Evolutionary conservation across 305 asterid genomes (phyloP).

Genomic region (Andrographis paniculata): DNA sequence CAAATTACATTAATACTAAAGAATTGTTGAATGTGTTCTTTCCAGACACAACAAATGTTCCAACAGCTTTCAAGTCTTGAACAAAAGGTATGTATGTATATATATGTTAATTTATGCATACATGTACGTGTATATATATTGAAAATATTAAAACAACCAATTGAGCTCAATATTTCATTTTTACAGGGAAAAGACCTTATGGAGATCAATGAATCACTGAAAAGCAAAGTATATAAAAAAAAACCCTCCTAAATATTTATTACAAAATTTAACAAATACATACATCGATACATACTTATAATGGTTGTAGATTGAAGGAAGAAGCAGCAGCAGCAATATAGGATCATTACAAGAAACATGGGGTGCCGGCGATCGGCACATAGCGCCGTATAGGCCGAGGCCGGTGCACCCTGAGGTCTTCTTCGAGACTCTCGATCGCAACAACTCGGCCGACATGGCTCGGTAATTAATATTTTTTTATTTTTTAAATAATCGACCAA

Average conservation of each 20-base stretch:
- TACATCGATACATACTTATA: neutral
- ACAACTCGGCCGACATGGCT: conserved; percentile 3
- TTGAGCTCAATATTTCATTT: no score
- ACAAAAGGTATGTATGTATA: conserved; percentile 16
- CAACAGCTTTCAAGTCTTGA: conserved; percentile 25
- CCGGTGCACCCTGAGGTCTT: conserved; percentile 7
- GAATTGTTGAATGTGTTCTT: neutral
- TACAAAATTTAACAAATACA: neutral
- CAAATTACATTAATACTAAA: no score
- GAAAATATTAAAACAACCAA: no score
- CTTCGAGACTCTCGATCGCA: conserved; percentile 4
- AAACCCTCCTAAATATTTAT: neutral
- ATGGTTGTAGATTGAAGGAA: conserved; percentile 16
- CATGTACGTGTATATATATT: no score
- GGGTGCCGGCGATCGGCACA: neutral
- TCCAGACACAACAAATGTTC: conserved; percentile 26
- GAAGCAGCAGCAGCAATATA: neutral
- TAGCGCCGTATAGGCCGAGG: neutral
- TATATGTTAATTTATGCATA: no score
- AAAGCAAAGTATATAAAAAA: conserved; percentile 21
- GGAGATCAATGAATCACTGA: conserved; percentile 23
- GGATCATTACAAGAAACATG: conserved; percentile 8
- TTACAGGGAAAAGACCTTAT: conserved; percentile 22
- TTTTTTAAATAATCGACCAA: no score
- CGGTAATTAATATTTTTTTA: no score